phyloP scores from a whole-genome alignment of 1,139 yeast species.

The Wickerhamomyces sp. region DNA sequence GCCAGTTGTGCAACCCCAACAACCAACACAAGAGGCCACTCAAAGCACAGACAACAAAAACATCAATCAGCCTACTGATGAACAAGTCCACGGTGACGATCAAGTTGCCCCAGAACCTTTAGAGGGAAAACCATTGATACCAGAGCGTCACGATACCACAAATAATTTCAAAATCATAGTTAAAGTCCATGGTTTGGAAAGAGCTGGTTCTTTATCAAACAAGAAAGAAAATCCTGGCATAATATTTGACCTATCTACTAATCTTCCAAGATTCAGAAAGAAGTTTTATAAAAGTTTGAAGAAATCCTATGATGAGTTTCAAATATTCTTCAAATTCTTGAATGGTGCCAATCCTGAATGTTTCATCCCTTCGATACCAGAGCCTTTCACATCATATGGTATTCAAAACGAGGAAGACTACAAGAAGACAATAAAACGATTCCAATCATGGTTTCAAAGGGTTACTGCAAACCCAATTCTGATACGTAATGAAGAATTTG shows the following conservation, averaged over 20 bases:
- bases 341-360: constrained; percentile 84
- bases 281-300: constrained; percentile 67
- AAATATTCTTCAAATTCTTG: constrained; percentile 71
- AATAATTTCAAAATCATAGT: constrained; percentile 23
- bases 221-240: constrained; percentile 35
- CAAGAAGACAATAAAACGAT: constrained; percentile 47
- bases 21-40: not conserved
- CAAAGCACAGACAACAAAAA: constrained; percentile 4
- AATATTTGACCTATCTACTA: constrained; percentile 38
- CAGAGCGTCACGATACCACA: constrained; percentile 21
- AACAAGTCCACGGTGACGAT: not conserved
- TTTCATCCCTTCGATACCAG: constrained; percentile 87
- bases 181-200: constrained; percentile 31
- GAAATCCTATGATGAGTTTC: constrained; percentile 76
- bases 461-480: constrained; percentile 71
- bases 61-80: constrained; percentile 5
- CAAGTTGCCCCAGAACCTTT: not conserved
- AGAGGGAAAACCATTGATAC: constrained; percentile 13
- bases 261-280: constrained; percentile 75
- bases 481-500: constrained; percentile 82
- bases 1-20: constrained; percentile 13
- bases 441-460: constrained; percentile 88
- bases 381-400: constrained; percentile 71
- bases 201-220: constrained; percentile 30
- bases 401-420: constrained; percentile 80